Base-by-base conservation (phyloP, 2,329 filamentous ascomycete genomes). In the Parascedosporium putredinis region DNA sequence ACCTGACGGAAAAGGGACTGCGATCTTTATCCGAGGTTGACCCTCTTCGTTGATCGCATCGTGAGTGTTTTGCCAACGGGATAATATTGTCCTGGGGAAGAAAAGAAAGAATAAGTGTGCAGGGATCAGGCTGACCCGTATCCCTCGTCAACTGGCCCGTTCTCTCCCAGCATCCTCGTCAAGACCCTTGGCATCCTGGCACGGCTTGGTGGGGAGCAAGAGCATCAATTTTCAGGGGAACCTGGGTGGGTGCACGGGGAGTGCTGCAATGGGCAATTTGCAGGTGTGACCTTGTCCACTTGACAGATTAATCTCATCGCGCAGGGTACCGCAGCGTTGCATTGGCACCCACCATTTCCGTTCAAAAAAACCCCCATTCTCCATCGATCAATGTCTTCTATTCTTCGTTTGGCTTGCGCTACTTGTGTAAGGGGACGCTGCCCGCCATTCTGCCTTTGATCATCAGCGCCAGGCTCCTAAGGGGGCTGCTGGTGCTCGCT, bases 231-330 rank as follows among this genome's bases (percentile, higher is more conserved):
- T 42, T 42, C 38, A 42, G 38, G 38, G 38, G 38, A 42, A 42
- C 38, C 38, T 42, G 38, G 38, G 16, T 20, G 38, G 6, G 7
- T 12, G 14, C 16, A 42, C 6, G n/a, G 16, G 38, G 38, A 20
- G 20, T 16, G 38, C 38, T 42, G 38, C 38, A 42, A 42, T 42
- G 20, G 20, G 38, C 38, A 42, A 42, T 42, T 42, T 42, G 38
- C 38, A 20, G 23, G 38, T n/a, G 38, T 42, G 38, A 42, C 20
- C 38, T 42, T 42, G 38, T 20, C 38, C 38, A 23, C 20, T 42
- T 42, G 38, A 42, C 38, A 42, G 38, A 42, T 42, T 42, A 42
- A 42, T 42, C 38, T 42, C 38, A 20, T 42, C 38, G 12, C 38
- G 20, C 38, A 42, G 38, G 38, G 38, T 42, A 42, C 16, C 23